Evolutionary conservation across 176 grass and related monocot genomes (phyloP).

Genomic region (Thalia dealbata): DNA sequence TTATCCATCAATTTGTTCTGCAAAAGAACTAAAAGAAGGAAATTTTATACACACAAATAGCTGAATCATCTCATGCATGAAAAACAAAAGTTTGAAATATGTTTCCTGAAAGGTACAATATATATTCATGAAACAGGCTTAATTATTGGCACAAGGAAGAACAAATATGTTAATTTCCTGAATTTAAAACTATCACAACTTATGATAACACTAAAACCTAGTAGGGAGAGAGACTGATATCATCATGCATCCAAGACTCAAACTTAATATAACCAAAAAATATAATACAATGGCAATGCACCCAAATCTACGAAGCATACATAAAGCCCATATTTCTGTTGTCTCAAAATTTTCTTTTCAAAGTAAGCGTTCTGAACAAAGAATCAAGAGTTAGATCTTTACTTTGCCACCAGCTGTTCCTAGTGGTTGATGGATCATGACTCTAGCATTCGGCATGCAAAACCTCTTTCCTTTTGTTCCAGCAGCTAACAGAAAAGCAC

Average conservation of each 20-base stretch:
- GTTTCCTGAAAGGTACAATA: too few relatives aligned
- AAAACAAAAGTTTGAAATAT: too few relatives aligned
- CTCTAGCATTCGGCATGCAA: constrained; percentile 98
- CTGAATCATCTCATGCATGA: too few relatives aligned
- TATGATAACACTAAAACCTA: not conserved
- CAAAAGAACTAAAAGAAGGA: too few relatives aligned
- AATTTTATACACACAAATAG: too few relatives aligned
- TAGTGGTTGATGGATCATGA: constrained; percentile 92
- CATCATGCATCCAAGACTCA: not conserved
- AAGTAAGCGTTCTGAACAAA: not conserved
- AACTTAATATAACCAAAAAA: not conserved
- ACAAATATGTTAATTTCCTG: too few relatives aligned
- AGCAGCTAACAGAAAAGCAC: constrained; percentile 81
- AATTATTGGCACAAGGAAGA: too few relatives aligned
- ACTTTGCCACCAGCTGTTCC: constrained; percentile 70
- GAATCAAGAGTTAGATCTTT: constrained; percentile 1
- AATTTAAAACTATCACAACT: not conserved
- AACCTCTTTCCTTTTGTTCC: constrained; percentile 89
- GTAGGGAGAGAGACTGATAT: not conserved
- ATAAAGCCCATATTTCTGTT: not conserved
- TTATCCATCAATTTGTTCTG: too few relatives aligned
- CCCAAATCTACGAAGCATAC: not conserved
- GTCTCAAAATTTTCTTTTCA: not conserved
- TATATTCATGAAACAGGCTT: too few relatives aligned
- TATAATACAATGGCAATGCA: not conserved